Percentiles rank a stretch among this genome's conserved stretches.
These are phyloP conservation scores for Isatis tinctoria DNA, from an alignment of 345 rosid genomes.

Conservation along the genomic window DNA sequence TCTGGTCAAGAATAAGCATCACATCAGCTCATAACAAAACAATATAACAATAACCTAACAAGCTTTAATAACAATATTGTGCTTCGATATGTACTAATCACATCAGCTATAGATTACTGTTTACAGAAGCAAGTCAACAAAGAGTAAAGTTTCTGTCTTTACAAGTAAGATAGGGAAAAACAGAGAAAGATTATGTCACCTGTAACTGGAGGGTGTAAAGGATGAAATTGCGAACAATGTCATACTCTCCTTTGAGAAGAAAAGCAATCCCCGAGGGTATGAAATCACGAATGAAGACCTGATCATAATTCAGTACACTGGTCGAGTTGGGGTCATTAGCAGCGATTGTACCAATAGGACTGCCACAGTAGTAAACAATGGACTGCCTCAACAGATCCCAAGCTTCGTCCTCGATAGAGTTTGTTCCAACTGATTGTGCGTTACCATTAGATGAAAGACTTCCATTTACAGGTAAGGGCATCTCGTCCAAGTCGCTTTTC, in stretches of 20 bases:
- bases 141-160: not conserved
- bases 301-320: constrained; percentile 74
- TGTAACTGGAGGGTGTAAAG: constrained; percentile 93
- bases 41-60: not conserved
- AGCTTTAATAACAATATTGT: not conserved
- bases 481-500: constrained; percentile 30
- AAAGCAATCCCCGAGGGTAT: constrained; percentile 92
- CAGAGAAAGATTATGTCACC: constrained; percentile 39
- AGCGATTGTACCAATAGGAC: constrained; percentile 89
- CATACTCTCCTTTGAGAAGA: constrained; percentile 89
- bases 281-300: constrained; percentile 92
- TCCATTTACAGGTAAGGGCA: constrained; percentile 30
- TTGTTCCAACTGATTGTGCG: constrained; percentile 27
- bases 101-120: too few relatives aligned
- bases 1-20: constrained; percentile 38
- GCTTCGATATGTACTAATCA: not conserved
- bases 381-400: constrained; percentile 75
- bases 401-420: constrained; percentile 76
- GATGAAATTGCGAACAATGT: constrained; percentile 81
- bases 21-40: not conserved
- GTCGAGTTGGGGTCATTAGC: constrained; percentile 78
- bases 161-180: not conserved
- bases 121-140: not conserved
- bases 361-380: constrained; percentile 74
- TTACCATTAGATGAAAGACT: constrained; percentile 35